phyloP scores from a whole-genome alignment of 1,284 basidiomycete species.

The Lignosus rhinocerotis region DNA sequence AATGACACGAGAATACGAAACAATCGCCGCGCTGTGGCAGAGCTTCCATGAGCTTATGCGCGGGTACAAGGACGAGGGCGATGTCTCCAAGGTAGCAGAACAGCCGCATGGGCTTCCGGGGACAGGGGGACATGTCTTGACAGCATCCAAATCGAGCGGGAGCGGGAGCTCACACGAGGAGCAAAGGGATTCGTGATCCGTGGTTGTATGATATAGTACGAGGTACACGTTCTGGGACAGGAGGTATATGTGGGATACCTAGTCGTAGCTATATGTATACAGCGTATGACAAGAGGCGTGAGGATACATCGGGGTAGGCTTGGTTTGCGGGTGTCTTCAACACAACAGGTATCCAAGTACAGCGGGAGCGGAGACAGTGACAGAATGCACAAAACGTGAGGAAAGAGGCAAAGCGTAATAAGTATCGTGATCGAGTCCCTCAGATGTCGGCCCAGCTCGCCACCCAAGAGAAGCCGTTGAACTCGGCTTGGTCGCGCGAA shows the following conservation, averaged over 20 bases:
- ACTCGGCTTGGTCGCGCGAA: slow-evolving; percentile 92
- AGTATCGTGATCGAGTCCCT: slow-evolving; percentile 31
- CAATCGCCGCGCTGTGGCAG: slow-evolving; percentile 86
- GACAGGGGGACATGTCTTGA: slow-evolving; percentile 67
- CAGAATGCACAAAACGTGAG: slow-evolving; percentile 26
- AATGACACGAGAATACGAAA: slow-evolving; percentile 92
- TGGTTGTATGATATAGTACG: slow-evolving; percentile 8
- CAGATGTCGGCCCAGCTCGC: slow-evolving; percentile 73
- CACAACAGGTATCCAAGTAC: slow-evolving; percentile 53
- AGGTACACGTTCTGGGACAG: slow-evolving; percentile 1
- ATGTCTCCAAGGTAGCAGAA: slow-evolving; percentile 32
- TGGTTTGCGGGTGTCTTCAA: slow-evolving; percentile 28
- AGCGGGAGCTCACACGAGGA: slow-evolving; percentile 20
- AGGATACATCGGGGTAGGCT: slow-evolving; percentile 17
- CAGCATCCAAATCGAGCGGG: slow-evolving; percentile 32
- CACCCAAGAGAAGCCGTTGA: slow-evolving; percentile 94
- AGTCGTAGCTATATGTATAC: slow-evolving; percentile 7
- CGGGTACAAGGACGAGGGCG: slow-evolving; percentile 41
- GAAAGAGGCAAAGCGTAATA: slow-evolving; percentile 31
- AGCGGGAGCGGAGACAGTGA: slow-evolving; percentile 28
- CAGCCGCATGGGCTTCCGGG: slow-evolving; percentile 51
- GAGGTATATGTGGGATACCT: slow-evolving; percentile 15
- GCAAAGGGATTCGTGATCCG: slow-evolving; percentile 15
- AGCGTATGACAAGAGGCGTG: slow-evolving; percentile 6
- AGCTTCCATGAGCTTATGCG: slow-evolving; percentile 81